These are phyloP conservation scores for Monosporascus sp. DNA, from an alignment of 2,329 filamentous ascomycete species.

Conservation along the genomic window DNA sequence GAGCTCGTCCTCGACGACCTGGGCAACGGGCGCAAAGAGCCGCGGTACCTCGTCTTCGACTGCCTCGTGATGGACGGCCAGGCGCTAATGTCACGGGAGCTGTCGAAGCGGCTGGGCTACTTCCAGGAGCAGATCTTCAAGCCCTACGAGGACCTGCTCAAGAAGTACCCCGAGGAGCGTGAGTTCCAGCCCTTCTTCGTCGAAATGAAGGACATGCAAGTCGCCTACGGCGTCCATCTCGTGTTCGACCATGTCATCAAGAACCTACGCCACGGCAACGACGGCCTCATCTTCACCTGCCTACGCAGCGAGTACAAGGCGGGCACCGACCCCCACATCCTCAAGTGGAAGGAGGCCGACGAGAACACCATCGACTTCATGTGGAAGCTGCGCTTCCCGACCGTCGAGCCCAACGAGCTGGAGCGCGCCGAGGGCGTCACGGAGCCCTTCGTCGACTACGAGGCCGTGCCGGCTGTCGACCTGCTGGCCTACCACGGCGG, in stretches of 20 bases:
- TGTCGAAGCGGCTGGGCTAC: constrained; percentile 86
- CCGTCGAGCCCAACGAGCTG: constrained; percentile 59
- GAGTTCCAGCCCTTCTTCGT: constrained; percentile 71
- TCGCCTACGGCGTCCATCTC: constrained; percentile 81
- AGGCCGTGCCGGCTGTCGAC: constrained; percentile 67
- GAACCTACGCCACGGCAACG: constrained; percentile 83
- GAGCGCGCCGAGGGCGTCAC: constrained; percentile 63
- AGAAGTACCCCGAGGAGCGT: constrained; percentile 63
- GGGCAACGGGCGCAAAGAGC: constrained; percentile 58
- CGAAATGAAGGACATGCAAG: constrained; percentile 83
- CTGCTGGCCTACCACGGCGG: constrained; percentile 66
- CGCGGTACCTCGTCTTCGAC: constrained; percentile 90
- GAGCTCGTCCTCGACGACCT: constrained; percentile 86
- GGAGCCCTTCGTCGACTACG: constrained; percentile 68
- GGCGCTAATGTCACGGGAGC: constrained; percentile 68
- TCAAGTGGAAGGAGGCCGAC: constrained; percentile 95
- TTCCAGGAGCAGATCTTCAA: constrained; percentile 72
- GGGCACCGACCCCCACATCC: constrained; percentile 86
- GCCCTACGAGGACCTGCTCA: constrained; percentile 60
- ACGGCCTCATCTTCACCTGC: constrained; percentile 97
- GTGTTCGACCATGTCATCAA: constrained; percentile 89
- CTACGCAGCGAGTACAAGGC: constrained; percentile 78
- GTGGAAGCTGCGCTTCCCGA: constrained; percentile 70
- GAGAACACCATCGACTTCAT: constrained; percentile 96
- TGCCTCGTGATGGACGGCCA: constrained; percentile 77